Conservation (phyloP, 129 eudicot species). For the Silybum marianum region DNA sequence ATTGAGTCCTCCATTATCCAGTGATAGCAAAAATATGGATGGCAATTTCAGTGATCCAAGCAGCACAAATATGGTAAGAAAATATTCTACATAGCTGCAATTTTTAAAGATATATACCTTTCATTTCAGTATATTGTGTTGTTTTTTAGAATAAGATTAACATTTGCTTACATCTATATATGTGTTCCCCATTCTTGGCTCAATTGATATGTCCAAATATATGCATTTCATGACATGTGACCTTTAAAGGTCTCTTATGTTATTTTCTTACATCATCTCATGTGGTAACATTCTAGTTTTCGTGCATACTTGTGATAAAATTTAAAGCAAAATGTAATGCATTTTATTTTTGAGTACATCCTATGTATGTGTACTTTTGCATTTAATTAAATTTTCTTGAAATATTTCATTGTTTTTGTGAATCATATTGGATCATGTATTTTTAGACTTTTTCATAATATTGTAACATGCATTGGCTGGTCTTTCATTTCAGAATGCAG, state of each 20-base stretch:
- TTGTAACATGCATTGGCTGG: constrained; percentile 14
- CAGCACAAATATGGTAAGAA: constrained; percentile 42
- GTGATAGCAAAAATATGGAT: constrained; percentile 40
- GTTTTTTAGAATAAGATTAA: not conserved
- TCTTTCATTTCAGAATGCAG: constrained; percentile 36
- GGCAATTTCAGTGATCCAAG: constrained; percentile 43
- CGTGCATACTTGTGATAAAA: not conserved
- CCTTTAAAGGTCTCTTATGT: not conserved
- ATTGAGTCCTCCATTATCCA: constrained; percentile 49
- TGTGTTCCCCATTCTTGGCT: not conserved
- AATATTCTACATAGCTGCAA: not conserved
- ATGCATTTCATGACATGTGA: not conserved
- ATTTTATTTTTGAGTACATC: not conserved
- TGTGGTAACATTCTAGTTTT: not conserved
- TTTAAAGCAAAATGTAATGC: not conserved
- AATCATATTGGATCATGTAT: not conserved
- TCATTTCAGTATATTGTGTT: not conserved
- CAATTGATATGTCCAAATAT: not conserved
- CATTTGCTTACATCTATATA: not conserved
- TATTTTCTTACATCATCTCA: not conserved
- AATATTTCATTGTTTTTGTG: not conserved
- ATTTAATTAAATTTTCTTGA: not conserved
- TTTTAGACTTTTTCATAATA: not conserved
- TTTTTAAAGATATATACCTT: not conserved
- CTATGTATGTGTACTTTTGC: not conserved